These are phyloP conservation scores for Ogataea hybrid DNA, from an alignment of 1,139 yeast species.

Conservation along the genomic window DNA sequence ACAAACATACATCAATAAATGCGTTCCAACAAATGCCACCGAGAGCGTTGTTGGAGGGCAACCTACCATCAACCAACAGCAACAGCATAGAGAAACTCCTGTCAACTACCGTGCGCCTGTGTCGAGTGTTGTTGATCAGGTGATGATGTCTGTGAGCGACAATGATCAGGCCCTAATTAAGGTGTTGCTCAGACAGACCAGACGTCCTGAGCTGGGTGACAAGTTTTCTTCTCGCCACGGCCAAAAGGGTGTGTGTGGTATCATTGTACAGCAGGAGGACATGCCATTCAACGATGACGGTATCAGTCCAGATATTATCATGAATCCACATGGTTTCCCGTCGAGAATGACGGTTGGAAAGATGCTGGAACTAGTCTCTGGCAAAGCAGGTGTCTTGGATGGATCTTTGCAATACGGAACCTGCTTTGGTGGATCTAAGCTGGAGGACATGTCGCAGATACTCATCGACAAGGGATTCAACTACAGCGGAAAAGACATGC, in stretches of 20 bases:
- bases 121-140: slow-evolving; percentile 93
- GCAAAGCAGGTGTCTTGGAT: slow-evolving; percentile 95
- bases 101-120: slow-evolving; percentile 92
- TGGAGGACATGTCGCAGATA: slow-evolving; percentile 94
- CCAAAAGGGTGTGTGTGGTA: slow-evolving; percentile 98
- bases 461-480: slow-evolving; percentile 89
- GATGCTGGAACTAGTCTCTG: slow-evolving; percentile 94
- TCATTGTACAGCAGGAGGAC: slow-evolving; percentile 94
- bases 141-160: slow-evolving; percentile 94
- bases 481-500: slow-evolving; percentile 96
- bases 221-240: slow-evolving; percentile 97
- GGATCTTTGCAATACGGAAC: slow-evolving; percentile 95
- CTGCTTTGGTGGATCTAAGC: slow-evolving; percentile 94
- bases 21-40: slow-evolving; percentile 84
- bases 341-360: slow-evolving; percentile 99
- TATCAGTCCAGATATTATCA: slow-evolving; percentile 88
- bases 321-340: slow-evolving; percentile 99
- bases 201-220: slow-evolving; percentile 98
- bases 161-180: slow-evolving; percentile 93
- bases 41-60: slow-evolving; percentile 60
- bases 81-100: slow-evolving; percentile 86
- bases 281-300: slow-evolving; percentile 94
- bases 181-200: slow-evolving; percentile 88
- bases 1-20: slow-evolving; percentile 89
- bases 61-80: slow-evolving; percentile 33